Conservation (phyloP, 306 rosid species). For the Cercis canadensis region DNA sequence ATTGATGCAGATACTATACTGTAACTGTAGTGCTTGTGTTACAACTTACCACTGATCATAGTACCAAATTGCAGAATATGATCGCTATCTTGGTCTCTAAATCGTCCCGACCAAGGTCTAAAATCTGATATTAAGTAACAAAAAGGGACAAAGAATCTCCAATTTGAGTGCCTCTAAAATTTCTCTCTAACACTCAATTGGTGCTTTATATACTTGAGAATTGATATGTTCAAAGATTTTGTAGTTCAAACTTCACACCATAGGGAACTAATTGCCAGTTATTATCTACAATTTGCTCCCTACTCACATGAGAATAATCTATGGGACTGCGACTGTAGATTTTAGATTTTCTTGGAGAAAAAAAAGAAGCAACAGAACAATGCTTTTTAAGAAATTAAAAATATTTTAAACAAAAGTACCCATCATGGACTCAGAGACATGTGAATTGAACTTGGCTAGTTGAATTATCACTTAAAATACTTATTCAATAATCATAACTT, state of each 20-base stretch:
- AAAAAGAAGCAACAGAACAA: slow-evolving; percentile 17
- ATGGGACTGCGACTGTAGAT: slow-evolving; percentile 42
- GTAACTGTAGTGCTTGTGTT: not conserved
- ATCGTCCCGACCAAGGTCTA: slow-evolving; percentile 30
- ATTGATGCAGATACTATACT: slow-evolving; percentile 31
- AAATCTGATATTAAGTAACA: slow-evolving; percentile 25
- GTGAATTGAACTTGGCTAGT: slow-evolving; percentile 61
- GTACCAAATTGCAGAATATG: slow-evolving; percentile 26
- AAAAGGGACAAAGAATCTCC: slow-evolving; percentile 12
- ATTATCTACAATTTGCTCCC: slow-evolving; percentile 26
- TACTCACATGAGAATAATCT: slow-evolving; percentile 54
- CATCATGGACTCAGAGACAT: slow-evolving; percentile 34
- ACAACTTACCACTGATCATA: not conserved
- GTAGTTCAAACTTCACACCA: slow-evolving; percentile 36
- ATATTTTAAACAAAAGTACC: slow-evolving; percentile 24
- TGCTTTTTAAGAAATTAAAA: not conserved
- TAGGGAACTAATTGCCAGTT: slow-evolving; percentile 34
- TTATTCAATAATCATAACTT: slow-evolving; percentile 40
- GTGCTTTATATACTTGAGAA: slow-evolving; percentile 33
- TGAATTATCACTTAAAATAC: slow-evolving; percentile 39
- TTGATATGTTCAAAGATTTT: slow-evolving; percentile 49
- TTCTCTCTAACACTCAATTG: slow-evolving; percentile 12
- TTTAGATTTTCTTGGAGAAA: slow-evolving; percentile 42
- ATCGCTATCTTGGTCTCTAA: slow-evolving; percentile 28
- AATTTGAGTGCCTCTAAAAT: not conserved